Base-by-base conservation (phyloP, 1,139 yeast species). In the Keqinozyma sinolaborantium region DNA sequence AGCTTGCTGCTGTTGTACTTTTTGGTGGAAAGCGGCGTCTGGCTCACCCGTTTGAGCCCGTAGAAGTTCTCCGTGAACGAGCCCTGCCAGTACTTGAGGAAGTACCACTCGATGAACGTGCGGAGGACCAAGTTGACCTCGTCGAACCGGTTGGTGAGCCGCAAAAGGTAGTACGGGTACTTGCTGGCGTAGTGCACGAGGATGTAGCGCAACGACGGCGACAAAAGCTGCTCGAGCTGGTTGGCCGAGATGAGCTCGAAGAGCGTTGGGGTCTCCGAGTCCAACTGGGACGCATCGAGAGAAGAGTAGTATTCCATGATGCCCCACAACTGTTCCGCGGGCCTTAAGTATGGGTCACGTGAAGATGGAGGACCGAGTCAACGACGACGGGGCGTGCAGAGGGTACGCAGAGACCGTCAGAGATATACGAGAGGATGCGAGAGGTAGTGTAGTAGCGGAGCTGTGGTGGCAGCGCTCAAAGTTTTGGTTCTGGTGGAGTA, bases 11-110 rank as follows among this genome's bases (percentile, higher is more conserved):
- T 49, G 33, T 62, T 60, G 34, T 56, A 62, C 25, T 51, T 53
- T 8, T 33, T 25, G 23, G 50, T 45, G 9, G 68, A 50, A 26
- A 70, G 56, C 3, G 71, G 66, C 1, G 73, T 61, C 24, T 57
- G 60, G 33, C 60, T 60, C 14, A 77, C 77, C 32, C 95, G 62
- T 52, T 88, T 87, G 44, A 92, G 60, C 2, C 97, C 97, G 51
- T 92, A 90, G 52, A 90, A 92, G 53, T 85, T 85, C 53, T 90
- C 97, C 0, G 95, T 86, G 47, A 92, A 87, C 2, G 94, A 77
- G 0, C 95, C 79, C 48, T 85, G 90, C 87, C 95, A 85, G 34
- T 71, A 69, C 33, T 64, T 72, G 31, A 90, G 55, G 47, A 83
- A 86, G 44, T 75, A 73, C 69, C 80, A 81, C 55, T 92, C 97